A percentile compares a stretch with the other conserved stretches of the same genome.
Conservation (phyloP, 371 early-diverging fungal genomes). For the Mucor racemosus region DNA sequence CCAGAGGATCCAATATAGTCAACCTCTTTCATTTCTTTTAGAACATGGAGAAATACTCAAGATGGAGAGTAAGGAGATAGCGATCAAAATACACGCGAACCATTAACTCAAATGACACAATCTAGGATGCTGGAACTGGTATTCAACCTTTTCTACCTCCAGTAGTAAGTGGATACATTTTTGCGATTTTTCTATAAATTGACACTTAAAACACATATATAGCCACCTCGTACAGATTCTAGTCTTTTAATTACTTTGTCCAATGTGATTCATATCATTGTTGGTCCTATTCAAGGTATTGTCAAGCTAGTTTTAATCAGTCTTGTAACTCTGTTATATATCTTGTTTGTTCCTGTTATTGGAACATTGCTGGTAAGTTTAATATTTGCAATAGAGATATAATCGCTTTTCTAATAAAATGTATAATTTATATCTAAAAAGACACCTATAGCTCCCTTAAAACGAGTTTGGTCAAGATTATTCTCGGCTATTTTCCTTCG, state of each 20-base stretch:
- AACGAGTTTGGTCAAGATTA: conserved; percentile 43
- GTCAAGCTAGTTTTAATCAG: conserved; percentile 47
- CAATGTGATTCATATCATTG: conserved; percentile 40
- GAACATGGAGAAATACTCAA: conserved; percentile 69
- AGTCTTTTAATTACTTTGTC: conserved; percentile 37
- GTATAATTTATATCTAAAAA: conserved; percentile 5
- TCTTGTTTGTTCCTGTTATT: conserved; percentile 40
- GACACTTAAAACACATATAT: neutral
- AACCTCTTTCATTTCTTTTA: neutral
- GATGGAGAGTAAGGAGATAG: conserved; percentile 62
- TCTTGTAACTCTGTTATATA: conserved; percentile 34
- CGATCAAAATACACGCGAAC: neutral
- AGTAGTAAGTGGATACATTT: conserved; percentile 49
- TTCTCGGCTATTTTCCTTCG: conserved; percentile 51
- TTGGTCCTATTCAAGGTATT: conserved; percentile 55
- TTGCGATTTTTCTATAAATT: neutral
- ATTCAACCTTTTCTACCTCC: conserved; percentile 91
- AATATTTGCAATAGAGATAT: neutral
- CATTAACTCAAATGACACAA: neutral
- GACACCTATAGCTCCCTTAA: conserved; percentile 47
- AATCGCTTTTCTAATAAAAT: too few species aligned
- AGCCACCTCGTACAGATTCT: conserved; percentile 50
- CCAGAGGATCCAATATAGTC: neutral
- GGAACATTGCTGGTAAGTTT: conserved; percentile 40
- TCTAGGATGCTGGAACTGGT: conserved; percentile 81